Evolutionary conservation across 1,139 yeast genomes (phyloP), one percentile per base, ranked within the genome.

Genomic region (Yamadazyma trypodendri): DNA sequence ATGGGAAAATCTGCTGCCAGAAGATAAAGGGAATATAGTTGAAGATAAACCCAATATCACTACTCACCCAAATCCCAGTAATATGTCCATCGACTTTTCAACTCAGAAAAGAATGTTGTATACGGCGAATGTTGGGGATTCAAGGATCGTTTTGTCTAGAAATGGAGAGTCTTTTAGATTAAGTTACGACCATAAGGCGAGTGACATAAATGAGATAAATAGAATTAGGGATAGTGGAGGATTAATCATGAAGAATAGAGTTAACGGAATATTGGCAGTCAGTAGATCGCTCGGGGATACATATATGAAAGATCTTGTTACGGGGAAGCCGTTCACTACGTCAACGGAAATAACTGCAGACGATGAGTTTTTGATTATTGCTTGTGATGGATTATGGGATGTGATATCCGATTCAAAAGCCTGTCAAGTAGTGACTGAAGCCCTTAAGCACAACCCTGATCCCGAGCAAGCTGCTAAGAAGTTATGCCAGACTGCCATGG

Each of bases 341-440:
- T 80, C 89, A 34, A 89, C 96, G 0, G 87, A 81, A 52, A 71
- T 94, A 20, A 64, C 72, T 43, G 50, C 64, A 14, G 66, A 68
- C 4, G 95, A 87, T 54, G 63, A 84, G 49, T 88, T 86, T 56
- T 58, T 90, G 55, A 89, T 90, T 37, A 64, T 90, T 42, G 97
- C 96, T 1, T 89, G 97, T 58, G 97, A 90, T 60, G 97, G 97
- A 0, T 68, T 90, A 11, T 90, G 97, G 97, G 97, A 90, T 57
- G 96, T 90, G 2, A 72, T 90, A 37, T 72, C 80, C 6, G 97
- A 90, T 54, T 81, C 80, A 45, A 76, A 76, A 39, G 97, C 97
- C 0, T 86, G 94, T 43, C 81, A 82, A 39, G 60, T 82, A 50
- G 81, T 87, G 5, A 67, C 75, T 27, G 75, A 75, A 27, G 50